These are phyloP conservation scores for Pseudomassariella vexata DNA, from an alignment of 2,329 filamentous ascomycete species.

Conservation along the genomic window DNA sequence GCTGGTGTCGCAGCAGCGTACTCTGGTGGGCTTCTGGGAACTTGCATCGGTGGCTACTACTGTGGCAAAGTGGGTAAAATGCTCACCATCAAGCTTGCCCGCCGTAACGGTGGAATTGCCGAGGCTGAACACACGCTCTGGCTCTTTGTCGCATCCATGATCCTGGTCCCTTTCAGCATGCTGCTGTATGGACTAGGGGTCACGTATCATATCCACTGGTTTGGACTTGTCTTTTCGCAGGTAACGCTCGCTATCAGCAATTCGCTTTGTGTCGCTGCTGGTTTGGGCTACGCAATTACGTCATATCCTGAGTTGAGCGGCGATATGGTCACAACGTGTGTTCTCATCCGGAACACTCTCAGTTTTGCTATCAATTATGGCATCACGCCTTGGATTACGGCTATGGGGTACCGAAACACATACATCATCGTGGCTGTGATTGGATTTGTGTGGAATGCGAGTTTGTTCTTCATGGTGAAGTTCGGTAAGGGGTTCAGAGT, in stretches of 20 bases:
- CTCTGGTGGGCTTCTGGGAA: constrained; percentile 13
- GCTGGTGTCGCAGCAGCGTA: constrained; percentile 21
- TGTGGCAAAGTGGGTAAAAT: constrained; percentile 27
- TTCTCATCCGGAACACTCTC: constrained; percentile 39
- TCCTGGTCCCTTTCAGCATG: constrained; percentile 13
- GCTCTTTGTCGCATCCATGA: constrained; percentile 10
- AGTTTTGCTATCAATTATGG: constrained; percentile 44
- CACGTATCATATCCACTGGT: constrained; percentile 24
- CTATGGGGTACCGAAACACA: constrained; percentile 30
- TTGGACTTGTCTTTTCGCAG: constrained; percentile 22
- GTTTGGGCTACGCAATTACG: constrained; percentile 23
- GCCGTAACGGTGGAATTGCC: constrained; percentile 15
- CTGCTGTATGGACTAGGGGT: constrained; percentile 14
- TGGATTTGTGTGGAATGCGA: constrained; percentile 30
- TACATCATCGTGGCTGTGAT: constrained; percentile 30
- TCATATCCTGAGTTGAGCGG: constrained; percentile 24
- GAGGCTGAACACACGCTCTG: constrained; percentile 17
- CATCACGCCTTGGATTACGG: constrained; percentile 29
- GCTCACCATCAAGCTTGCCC: constrained; percentile 13
- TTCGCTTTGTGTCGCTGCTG: constrained; percentile 17
- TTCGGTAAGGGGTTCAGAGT: constrained; percentile 38
- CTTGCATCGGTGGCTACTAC: constrained; percentile 13
- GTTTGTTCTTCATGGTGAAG: constrained; percentile 38
- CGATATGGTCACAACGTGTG: constrained; percentile 22
- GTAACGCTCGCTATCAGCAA: constrained; percentile 19